A percentile compares a stretch with the other conserved stretches of the same genome.
Evolutionary conservation across 768 basidiomycete species (phyloP).

Genomic region (Leccinellum rugosiceps): DNA sequence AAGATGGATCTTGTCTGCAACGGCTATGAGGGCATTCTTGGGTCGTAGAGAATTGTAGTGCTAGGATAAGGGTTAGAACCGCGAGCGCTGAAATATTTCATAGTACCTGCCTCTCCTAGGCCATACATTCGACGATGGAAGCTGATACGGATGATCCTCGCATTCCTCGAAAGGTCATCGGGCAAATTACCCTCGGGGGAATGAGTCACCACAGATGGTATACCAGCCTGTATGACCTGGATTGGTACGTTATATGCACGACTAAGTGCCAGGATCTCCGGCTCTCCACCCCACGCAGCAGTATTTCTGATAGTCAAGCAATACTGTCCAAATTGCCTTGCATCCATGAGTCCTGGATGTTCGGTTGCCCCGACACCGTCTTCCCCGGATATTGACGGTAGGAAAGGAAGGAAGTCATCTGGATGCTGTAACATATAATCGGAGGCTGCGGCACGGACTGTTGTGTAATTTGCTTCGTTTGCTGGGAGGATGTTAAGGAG

Average conservation of each 20-base stretch:
- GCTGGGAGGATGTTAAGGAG: constrained; percentile 65
- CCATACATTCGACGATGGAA: constrained; percentile 96
- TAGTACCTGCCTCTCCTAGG: constrained; percentile 78
- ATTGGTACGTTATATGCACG: constrained; percentile 80
- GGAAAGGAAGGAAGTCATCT: constrained; percentile 91
- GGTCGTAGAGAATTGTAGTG: constrained; percentile 88
- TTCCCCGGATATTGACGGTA: constrained; percentile 71
- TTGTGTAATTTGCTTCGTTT: constrained; percentile 54
- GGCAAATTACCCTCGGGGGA: constrained; percentile 44
- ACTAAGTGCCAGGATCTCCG: constrained; percentile 89
- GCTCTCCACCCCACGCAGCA: constrained; percentile 96
- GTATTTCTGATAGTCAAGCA: constrained; percentile 77
- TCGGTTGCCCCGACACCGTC: constrained; percentile 62
- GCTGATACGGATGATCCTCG: constrained; percentile 66
- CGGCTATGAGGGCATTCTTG: constrained; percentile 30
- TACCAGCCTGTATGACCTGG: constrained; percentile 83
- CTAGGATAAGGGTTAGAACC: constrained; percentile 37
- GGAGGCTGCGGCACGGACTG: constrained; percentile 67
- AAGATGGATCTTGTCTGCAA: constrained; percentile 31
- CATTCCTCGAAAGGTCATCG: constrained; percentile 26
- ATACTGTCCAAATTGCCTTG: constrained; percentile 64
- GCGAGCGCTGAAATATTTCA: background rate
- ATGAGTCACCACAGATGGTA: constrained; percentile 82
- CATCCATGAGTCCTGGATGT: constrained; percentile 65
- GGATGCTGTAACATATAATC: constrained; percentile 78